Conservation (phyloP, 768 basidiomycete genomes). For the Ramaria rubella region DNA sequence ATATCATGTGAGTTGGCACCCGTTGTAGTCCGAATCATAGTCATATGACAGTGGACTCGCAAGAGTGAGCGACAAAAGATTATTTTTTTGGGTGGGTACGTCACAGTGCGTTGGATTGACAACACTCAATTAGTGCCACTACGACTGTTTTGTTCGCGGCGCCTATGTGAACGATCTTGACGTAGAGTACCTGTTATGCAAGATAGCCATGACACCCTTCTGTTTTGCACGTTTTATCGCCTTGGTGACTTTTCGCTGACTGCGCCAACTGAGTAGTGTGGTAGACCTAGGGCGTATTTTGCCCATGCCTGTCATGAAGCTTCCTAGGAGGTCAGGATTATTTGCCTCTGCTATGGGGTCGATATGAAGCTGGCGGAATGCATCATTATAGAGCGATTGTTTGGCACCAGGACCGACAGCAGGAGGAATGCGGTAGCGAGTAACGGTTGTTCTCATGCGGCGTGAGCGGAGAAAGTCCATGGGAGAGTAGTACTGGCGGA, state of each 20-base stretch:
- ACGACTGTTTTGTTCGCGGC: too few species aligned
- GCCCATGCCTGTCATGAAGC: conserved; percentile 67
- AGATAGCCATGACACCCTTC: conserved; percentile 79
- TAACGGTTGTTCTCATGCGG: conserved; percentile 9
- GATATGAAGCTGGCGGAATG: conserved; percentile 63
- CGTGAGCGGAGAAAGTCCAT: conserved; percentile 11
- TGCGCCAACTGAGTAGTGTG: conserved; percentile 71
- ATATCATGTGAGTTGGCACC: too few species aligned
- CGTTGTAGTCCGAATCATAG: too few species aligned
- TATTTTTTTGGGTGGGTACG: too few species aligned
- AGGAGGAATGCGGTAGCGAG: conserved; percentile 29
- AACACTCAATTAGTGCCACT: too few species aligned
- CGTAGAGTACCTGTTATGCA: too few species aligned
- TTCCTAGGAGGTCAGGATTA: conserved; percentile 51
- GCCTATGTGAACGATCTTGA: too few species aligned
- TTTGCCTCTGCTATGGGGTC: conserved; percentile 67
- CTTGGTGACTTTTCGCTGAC: conserved; percentile 72
- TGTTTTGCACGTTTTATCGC: conserved; percentile 83
- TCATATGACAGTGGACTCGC: too few species aligned
- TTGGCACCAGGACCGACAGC: conserved; percentile 50
- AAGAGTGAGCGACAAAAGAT: too few species aligned
- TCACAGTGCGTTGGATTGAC: too few species aligned
- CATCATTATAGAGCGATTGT: conserved; percentile 52
- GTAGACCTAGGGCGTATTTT: conserved; percentile 66
- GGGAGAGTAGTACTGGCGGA: conserved; percentile 15